Percentiles rank a stretch among this genome's conserved stretches.
Evolutionary conservation across 176 grass and related monocot genomes (phyloP).

Genomic region (Avena eriantha): DNA sequence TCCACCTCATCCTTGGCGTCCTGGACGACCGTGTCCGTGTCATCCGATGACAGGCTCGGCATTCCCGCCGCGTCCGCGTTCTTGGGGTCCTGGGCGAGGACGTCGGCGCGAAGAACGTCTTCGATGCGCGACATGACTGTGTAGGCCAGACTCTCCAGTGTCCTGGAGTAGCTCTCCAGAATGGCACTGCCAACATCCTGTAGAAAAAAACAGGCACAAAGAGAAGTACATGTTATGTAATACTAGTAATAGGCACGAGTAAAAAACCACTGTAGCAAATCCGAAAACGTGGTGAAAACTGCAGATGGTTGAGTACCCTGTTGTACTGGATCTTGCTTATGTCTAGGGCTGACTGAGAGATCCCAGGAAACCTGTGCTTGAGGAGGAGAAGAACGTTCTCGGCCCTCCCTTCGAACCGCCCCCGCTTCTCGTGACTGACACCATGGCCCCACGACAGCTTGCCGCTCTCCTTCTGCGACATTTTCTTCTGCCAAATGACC

Average conservation of each 20-base stretch:
- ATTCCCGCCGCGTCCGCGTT: conserved; percentile 31
- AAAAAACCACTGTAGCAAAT: conserved; percentile 11
- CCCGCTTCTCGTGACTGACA: conserved; percentile 70
- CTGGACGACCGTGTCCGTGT: conserved; percentile 28
- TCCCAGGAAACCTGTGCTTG: conserved; percentile 74
- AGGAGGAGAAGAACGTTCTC: conserved; percentile 76
- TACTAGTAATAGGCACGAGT: not conserved
- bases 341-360: conserved; percentile 69
- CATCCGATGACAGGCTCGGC: conserved; percentile 26
- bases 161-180: conserved; percentile 83
- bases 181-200: conserved; percentile 82
- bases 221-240: not conserved
- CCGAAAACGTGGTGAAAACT: not conserved
- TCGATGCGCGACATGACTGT: conserved; percentile 85
- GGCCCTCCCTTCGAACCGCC: conserved; percentile 77
- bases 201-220: not conserved
- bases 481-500: conserved; percentile 86
- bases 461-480: conserved; percentile 54
- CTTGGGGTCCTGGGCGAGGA: conserved; percentile 42
- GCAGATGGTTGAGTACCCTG: conserved; percentile 51
- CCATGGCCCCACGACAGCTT: conserved; percentile 66
- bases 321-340: conserved; percentile 86
- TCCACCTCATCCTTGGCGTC: conserved; percentile 56
- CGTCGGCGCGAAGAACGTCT: conserved; percentile 63
- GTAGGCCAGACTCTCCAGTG: conserved; percentile 77